Evolutionary conservation across 495 filamentous ascomycete species (phyloP).

Genomic region (Aspergillus taichungensis): DNA sequence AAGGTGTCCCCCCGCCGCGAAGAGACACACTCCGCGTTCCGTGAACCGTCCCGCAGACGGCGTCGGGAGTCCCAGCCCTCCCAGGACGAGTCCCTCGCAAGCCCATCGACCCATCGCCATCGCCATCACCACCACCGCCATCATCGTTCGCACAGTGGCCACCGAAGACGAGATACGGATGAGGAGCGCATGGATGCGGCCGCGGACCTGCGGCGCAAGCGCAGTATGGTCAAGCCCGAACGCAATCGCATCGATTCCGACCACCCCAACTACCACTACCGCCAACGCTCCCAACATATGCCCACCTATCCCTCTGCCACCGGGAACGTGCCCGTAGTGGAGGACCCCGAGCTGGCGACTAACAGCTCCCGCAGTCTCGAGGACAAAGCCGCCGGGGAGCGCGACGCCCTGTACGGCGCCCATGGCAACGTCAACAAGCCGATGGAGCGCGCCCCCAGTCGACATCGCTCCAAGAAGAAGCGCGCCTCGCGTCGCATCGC

Average conservation of each 20-base stretch:
- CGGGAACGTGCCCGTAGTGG: constrained; percentile 78
- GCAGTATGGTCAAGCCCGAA: constrained; percentile 81
- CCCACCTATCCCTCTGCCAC: constrained; percentile 79
- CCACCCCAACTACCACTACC: constrained; percentile 91
- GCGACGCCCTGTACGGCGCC: constrained; percentile 27
- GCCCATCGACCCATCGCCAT: constrained; percentile 27
- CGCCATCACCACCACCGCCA: constrained; percentile 26
- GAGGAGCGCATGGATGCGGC: constrained; percentile 31
- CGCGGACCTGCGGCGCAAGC: constrained; percentile 50
- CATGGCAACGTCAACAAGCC: constrained; percentile 39
- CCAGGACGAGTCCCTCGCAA: constrained; percentile 37
- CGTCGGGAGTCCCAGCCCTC: constrained; percentile 59
- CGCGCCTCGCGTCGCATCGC: constrained; percentile 44
- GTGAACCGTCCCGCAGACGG: constrained; percentile 61
- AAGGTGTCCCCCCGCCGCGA: constrained; percentile 51
- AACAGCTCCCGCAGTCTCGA: constrained; percentile 48
- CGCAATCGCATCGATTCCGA: constrained; percentile 69
- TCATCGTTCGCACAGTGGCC: constrained; percentile 29
- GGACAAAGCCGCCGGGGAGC: constrained; percentile 26
- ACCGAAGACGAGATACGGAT: constrained; percentile 24
- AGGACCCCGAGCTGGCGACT: constrained; percentile 54
- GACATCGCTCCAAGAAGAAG: constrained; percentile 37
- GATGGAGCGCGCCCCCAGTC: constrained; percentile 37
- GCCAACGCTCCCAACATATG: constrained; percentile 73
- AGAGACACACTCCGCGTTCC: constrained; percentile 47